phyloP scores from a whole-genome alignment of 441 rosid genomes.

The Adansonia gregorii region DNA sequence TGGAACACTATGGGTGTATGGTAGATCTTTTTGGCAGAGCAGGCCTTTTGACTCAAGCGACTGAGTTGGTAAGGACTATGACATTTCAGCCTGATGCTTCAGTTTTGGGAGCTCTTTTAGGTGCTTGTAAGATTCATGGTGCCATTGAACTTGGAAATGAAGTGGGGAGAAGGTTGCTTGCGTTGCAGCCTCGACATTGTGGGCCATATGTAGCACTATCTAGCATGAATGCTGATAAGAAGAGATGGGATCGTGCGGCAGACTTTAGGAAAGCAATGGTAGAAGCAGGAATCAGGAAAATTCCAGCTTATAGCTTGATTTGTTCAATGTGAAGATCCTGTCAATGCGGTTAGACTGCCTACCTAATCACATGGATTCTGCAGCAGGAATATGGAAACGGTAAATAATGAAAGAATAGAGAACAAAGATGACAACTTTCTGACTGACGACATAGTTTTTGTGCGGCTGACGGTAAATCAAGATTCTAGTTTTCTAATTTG shows the following conservation, averaged over 20 bases:
- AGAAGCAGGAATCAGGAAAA: slow-evolving; percentile 48
- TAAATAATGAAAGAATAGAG: not conserved
- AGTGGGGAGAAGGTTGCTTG: slow-evolving; percentile 52
- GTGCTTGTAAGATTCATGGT: slow-evolving; percentile 72
- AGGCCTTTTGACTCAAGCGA: slow-evolving; percentile 60
- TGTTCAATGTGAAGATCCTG: slow-evolving; percentile 29
- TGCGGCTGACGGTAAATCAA: not conserved
- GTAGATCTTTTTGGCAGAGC: slow-evolving; percentile 83
- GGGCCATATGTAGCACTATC: slow-evolving; percentile 62
- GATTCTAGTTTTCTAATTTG: not conserved
- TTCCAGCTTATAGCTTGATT: slow-evolving; percentile 55
- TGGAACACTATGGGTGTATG: slow-evolving; percentile 74
- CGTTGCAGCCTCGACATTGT: slow-evolving; percentile 51
- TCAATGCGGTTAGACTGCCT: not conserved
- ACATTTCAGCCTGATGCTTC: slow-evolving; percentile 65
- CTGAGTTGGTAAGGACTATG: slow-evolving; percentile 47
- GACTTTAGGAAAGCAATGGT: slow-evolving; percentile 51
- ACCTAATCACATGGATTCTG: slow-evolving; percentile 12
- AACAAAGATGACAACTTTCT: not conserved
- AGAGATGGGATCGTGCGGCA: slow-evolving; percentile 60
- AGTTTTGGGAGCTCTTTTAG: slow-evolving; percentile 65
- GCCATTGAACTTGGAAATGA: slow-evolving; percentile 48
- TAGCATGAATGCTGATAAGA: slow-evolving; percentile 48
- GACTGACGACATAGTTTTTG: not conserved
- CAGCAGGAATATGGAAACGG: not conserved